Base-by-base conservation (phyloP, 306 rosid genomes). In the Mucuna pruriens region DNA sequence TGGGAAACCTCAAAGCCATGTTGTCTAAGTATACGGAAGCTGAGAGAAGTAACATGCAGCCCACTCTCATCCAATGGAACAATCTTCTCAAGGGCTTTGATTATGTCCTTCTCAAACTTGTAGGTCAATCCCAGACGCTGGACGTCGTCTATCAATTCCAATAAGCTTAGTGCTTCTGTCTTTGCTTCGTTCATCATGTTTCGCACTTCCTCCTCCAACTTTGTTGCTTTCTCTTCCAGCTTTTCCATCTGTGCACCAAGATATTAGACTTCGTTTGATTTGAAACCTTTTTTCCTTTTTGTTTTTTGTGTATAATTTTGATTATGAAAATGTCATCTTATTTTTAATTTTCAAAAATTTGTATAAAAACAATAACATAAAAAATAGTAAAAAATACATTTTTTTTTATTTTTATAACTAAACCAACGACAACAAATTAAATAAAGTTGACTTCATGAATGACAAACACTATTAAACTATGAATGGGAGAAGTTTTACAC, bases 21-120 rank as follows among this genome's bases (percentile, higher is more conserved):
- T 42, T 88, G 83, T 77, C 86, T 61, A 13, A 88, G 89, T 15
- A 85, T 81, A 51, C 89, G 73, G 68, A 86, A 86, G 48, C 40
- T 25, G 42, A 86, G 85, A 71, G 85, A 78, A 57, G 81, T 55
- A n/a, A 80, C 61, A 42, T 80, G 84, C 25, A 88, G 71, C 15
- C 45, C 60, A 10, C 29, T 34, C 4, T 11, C 25, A 15, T 31
- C 2, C 34, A 29, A 16, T 0, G 48, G 40, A 62, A 7, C 61
- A 40, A 65, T 33, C 4, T 67, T 70, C 5, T 46, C 1, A 7
- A 87, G 80, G 42, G 71, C 81, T 34, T 7, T 31, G 16, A 8
- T 54, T 15, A 82, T 84, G 11, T 74, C 84, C 3, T 75, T 9
- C 20, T 87, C 55, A 8, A 84, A 87, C 54, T 44, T 71, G 75